Percentiles rank a stretch among this genome's conserved stretches.
These are phyloP conservation scores for Ophiosphaerella narmari DNA, from an alignment of 2,329 filamentous ascomycete species.

Conservation along the genomic window DNA sequence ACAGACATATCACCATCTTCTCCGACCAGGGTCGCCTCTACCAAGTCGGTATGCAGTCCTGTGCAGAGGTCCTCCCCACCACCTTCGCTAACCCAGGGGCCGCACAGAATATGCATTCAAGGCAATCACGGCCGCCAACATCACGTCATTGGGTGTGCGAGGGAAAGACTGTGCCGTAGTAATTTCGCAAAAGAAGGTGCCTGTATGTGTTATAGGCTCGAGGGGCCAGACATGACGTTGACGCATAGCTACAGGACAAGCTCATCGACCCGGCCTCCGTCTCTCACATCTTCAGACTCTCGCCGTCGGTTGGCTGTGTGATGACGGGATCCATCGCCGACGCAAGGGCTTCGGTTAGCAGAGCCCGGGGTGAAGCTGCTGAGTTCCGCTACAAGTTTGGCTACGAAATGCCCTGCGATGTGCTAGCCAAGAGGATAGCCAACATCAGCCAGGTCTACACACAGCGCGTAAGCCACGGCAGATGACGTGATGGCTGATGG, in stretches of 20 bases:
- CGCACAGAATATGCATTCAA: slow-evolving; percentile 98
- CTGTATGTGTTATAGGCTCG: slow-evolving; percentile 64
- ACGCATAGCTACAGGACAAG: slow-evolving; percentile 73
- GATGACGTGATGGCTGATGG: not conserved
- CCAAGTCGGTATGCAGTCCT: slow-evolving; percentile 83
- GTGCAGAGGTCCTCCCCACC: slow-evolving; percentile 1
- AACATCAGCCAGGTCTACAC: slow-evolving; percentile 99
- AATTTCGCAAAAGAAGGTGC: slow-evolving; percentile 98
- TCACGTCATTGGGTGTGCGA: slow-evolving; percentile 93
- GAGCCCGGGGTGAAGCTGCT: slow-evolving; percentile 92
- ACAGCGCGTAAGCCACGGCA: slow-evolving; percentile 71
- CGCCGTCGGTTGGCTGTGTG: slow-evolving; percentile 93
- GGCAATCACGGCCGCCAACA: slow-evolving; percentile 98
- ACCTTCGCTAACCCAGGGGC: slow-evolving; percentile 20
- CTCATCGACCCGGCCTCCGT: slow-evolving; percentile 97
- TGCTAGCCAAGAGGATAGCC: slow-evolving; percentile 91
- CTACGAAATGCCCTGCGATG: slow-evolving; percentile 99
- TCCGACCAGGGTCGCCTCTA: slow-evolving; percentile 97
- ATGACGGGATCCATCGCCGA: slow-evolving; percentile 99
- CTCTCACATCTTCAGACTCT: slow-evolving; percentile 96
- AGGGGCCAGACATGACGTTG: slow-evolving; percentile 9
- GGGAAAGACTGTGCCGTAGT: slow-evolving; percentile 98
- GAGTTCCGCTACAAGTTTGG: slow-evolving; percentile 99
- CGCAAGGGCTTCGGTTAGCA: slow-evolving; percentile 88
- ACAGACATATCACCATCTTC: slow-evolving; percentile 99